phyloP scores from a whole-genome alignment of 1,284 basidiomycete genomes.

The Leccinum proliferum region DNA sequence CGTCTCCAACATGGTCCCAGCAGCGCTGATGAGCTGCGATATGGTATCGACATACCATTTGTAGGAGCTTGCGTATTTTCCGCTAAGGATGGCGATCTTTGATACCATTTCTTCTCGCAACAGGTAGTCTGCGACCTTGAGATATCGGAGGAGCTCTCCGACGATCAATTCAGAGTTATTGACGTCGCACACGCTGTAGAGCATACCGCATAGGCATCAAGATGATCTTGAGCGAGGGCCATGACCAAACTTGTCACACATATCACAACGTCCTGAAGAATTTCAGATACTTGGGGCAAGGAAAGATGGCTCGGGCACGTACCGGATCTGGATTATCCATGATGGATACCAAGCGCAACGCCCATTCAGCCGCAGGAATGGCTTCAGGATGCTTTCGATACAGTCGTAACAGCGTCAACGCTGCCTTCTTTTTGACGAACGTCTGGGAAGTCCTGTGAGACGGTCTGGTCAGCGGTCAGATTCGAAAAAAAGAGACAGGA shows the following conservation, averaged over 20 bases:
- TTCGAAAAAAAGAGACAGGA: conserved; percentile 4
- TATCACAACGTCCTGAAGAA: conserved; percentile 80
- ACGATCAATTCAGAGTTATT: conserved; percentile 95
- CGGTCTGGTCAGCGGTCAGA: conserved; percentile 4
- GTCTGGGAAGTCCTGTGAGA: conserved; percentile 78
- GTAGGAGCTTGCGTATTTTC: conserved; percentile 93
- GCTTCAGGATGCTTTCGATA: conserved; percentile 97
- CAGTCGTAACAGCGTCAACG: conserved; percentile 85
- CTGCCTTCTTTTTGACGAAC: conserved; percentile 99
- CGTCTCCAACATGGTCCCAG: conserved; percentile 99
- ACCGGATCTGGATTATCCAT: conserved; percentile 93
- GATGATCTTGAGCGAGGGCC: conserved; percentile 90
- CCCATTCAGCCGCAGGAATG: conserved; percentile 93
- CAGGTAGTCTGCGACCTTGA: conserved; percentile 93
- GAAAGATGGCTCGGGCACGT: conserved; percentile 15
- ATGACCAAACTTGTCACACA: conserved; percentile 94
- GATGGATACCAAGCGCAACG: conserved; percentile 87
- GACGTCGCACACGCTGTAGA: conserved; percentile 99
- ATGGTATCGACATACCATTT: conserved; percentile 98
- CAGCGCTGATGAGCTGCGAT: conserved; percentile 90
- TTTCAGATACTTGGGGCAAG: conserved; percentile 6
- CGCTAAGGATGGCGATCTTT: conserved; percentile 97
- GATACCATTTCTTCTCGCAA: conserved; percentile 97
- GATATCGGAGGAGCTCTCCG: conserved; percentile 88
- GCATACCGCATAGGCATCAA: conserved; percentile 86